Conservation (phyloP, 148 eudicot species). For the Heliosperma pusillum region DNA sequence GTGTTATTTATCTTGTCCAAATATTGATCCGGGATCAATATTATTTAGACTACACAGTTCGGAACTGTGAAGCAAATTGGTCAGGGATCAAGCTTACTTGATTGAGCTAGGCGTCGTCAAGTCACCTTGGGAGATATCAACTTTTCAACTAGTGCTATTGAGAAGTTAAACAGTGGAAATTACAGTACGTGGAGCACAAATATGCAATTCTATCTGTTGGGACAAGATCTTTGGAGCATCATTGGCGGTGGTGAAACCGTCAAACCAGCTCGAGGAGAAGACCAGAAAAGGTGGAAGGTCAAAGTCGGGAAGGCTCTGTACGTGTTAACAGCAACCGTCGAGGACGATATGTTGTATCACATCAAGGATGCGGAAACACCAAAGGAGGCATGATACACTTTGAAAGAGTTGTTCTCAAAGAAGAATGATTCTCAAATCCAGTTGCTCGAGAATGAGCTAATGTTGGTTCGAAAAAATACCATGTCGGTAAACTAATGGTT, state of each 20-base stretch:
- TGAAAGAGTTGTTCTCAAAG: no score
- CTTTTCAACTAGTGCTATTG: background rate
- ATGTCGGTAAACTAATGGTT: slow-evolving; percentile 8
- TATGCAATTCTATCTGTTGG: slow-evolving; percentile 3
- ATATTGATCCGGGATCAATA: background rate
- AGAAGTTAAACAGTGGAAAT: slow-evolving; percentile 6
- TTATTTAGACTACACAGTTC: background rate
- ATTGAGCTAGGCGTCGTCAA: no score
- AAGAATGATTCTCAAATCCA: no score
- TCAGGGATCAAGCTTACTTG: no score
- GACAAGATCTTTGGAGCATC: slow-evolving; percentile 10
- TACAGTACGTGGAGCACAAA: no score
- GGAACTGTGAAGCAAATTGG: slow-evolving; percentile 4
- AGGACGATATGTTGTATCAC: background rate
- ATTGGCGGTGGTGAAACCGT: slow-evolving; percentile 8
- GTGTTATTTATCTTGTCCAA: background rate
- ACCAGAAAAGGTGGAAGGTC: no score
- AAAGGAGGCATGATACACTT: no score
- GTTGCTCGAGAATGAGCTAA: background rate
- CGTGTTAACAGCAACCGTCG: background rate
- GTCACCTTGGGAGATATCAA: slow-evolving; percentile 6
- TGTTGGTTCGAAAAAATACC: background rate
- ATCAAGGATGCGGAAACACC: no score
- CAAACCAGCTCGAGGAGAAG: background rate
- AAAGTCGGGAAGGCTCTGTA: background rate